phyloP scores from a whole-genome alignment of 176 grass and related monocot genomes.

The Calamus simplicifolius region DNA sequence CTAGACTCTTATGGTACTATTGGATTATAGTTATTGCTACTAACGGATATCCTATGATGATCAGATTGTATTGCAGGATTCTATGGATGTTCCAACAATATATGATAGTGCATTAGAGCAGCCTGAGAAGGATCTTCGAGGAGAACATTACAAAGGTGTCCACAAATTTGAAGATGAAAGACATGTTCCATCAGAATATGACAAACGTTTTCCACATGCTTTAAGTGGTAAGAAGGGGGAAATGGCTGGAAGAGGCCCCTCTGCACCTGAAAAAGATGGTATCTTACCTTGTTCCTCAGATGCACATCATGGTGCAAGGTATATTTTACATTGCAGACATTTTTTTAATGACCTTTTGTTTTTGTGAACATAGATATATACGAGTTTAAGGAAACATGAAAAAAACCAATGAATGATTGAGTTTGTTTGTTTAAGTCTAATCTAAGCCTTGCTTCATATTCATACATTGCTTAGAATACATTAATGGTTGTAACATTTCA shows the following conservation, averaged over 20 bases:
- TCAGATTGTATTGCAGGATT: conserved; percentile 66
- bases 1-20: not conserved
- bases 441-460: no score
- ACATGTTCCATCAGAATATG: conserved; percentile 25
- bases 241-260: conserved; percentile 18
- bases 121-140: conserved; percentile 55
- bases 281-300: conserved; percentile 19
- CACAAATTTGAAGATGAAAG: conserved; percentile 29
- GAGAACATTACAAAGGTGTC: conserved; percentile 22
- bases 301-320: conserved; percentile 52
- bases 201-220: conserved; percentile 22
- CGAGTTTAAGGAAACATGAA: no score
- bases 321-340: conserved; percentile 15
- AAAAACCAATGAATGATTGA: no score
- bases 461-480: no score
- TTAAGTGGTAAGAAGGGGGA: conserved; percentile 33
- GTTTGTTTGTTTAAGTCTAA: no score
- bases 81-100: conserved; percentile 42
- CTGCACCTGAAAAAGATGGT: conserved; percentile 38
- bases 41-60: conserved; percentile 7
- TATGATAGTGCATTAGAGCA: conserved; percentile 42
- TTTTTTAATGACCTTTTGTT: not conserved
- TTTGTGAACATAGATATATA: no score
- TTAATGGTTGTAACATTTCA: no score
- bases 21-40: not conserved